Base-by-base conservation (phyloP, 2,329 filamentous ascomycete species). In the Cyphellophora europaea region DNA sequence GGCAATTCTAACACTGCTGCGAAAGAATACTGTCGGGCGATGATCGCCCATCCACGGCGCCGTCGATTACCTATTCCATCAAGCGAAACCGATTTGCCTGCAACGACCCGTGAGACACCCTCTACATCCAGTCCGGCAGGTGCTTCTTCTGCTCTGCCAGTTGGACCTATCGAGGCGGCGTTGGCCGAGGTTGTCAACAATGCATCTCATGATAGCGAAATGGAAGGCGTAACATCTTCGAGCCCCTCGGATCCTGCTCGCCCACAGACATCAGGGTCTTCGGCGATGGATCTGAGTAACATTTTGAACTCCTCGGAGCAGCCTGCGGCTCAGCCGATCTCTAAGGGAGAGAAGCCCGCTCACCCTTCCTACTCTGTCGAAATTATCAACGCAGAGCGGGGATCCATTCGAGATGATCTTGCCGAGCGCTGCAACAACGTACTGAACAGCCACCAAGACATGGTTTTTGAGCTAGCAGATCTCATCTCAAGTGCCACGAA, bases 381-480 rank as follows among this genome's bases (percentile, higher is more conserved):
- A 38, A 81, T 87, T 45, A 67, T 98, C 5, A 84, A 94, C 43
- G 72, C 74, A 19, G 74, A 84, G 55, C 78, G 91, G 30, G 68
- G 72, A 4, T 71, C 69, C n/a, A 66, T 96, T 27, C 76, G 85
- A 25, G 69, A 75, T 13, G 79, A 84, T 37, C 62, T 96, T 36
- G 88, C 96, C 40, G 88, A 95, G 49, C 82, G 86, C 38, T 93
- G 84, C 45, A 67, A 98, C 14, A 88, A 95, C 50, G 78, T 96
- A 19, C 78, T 98, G 35, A 82, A 89, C 54, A 79, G 81, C 23
- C 88, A 96, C 49, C 80, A 88, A 11, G 79, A 84, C 47, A 78
- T 89, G 8, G 93, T 91, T 0, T 91, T 95, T 49, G 89, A 96
- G 52, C 69, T 98, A 30, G 77, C 87, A 0, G 88, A 95, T 50